Percentiles rank a stretch among this genome's conserved stretches.
Conservation (phyloP, 2,329 filamentous ascomycete genomes). For the Aspergillus aculeatinus region DNA sequence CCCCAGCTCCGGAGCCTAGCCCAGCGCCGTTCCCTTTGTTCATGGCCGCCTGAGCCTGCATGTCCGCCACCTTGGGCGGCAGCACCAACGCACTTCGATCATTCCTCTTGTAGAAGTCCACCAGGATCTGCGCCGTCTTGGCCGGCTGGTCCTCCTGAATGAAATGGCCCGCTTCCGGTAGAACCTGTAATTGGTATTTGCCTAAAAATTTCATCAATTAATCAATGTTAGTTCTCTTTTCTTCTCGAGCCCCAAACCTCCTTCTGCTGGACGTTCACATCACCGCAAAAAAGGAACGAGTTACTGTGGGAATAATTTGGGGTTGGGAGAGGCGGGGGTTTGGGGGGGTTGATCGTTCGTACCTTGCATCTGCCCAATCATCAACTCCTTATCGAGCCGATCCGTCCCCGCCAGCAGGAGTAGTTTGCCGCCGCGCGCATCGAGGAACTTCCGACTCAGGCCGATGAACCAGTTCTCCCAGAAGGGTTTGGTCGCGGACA, state of each 20-base stretch:
- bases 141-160: conserved; percentile 93
- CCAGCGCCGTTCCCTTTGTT: conserved; percentile 31
- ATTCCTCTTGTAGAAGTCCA: conserved; percentile 90
- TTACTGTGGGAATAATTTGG: background rate
- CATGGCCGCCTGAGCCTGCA: conserved; percentile 50
- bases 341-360: conserved; percentile 20
- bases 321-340: background rate
- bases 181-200: conserved; percentile 93
- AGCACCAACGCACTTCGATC: conserved; percentile 81
- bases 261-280: no score
- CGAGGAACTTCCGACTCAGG: conserved; percentile 82
- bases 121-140: conserved; percentile 79
- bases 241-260: no score
- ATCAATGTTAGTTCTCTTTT: no score
- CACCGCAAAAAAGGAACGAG: background rate
- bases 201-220: conserved; percentile 38
- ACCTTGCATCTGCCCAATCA: conserved; percentile 97
- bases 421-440: conserved; percentile 77
- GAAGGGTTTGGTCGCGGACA: conserved; percentile 79
- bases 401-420: conserved; percentile 86
- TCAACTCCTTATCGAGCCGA: conserved; percentile 83
- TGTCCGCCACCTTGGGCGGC: conserved; percentile 84
- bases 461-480: conserved; percentile 95
- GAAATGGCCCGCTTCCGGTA: conserved; percentile 94
- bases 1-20: background rate